Conservation (phyloP, 345 rosid genomes). For the Limnanthes douglasii region DNA sequence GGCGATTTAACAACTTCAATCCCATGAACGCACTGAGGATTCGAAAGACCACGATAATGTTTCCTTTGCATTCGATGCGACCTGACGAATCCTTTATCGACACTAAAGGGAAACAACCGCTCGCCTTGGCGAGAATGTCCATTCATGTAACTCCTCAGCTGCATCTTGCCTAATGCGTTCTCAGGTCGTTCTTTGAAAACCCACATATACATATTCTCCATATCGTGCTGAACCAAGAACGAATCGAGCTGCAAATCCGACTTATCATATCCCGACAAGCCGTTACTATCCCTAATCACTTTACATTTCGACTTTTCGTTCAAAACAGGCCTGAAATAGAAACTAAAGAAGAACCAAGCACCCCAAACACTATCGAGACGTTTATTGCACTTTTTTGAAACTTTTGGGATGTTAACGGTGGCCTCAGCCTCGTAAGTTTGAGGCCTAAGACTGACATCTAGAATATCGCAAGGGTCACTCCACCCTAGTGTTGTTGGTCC, state of each 20-base stretch:
- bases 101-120: constrained; percentile 77
- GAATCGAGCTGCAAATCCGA: constrained; percentile 78
- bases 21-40: constrained; percentile 94
- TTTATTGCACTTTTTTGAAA: constrained; percentile 48
- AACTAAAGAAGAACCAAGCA: constrained; percentile 97
- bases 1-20: constrained; percentile 83
- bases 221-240: constrained; percentile 96
- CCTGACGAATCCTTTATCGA: constrained; percentile 83
- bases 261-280: constrained; percentile 64
- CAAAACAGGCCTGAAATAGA: constrained; percentile 73
- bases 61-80: constrained; percentile 98
- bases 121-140: constrained; percentile 98
- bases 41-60: constrained; percentile 93
- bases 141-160: constrained; percentile 92
- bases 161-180: constrained; percentile 97
- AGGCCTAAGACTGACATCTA: constrained; percentile 67
- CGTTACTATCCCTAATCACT: constrained; percentile 45
- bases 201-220: constrained; percentile 99
- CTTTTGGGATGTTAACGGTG: constrained; percentile 36
- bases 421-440: constrained; percentile 63
- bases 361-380: constrained; percentile 93
- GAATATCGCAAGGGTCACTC: constrained; percentile 54
- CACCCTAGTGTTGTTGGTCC: constrained; percentile 42
- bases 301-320: constrained; percentile 78
- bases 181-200: constrained; percentile 95